Conservation (phyloP, 2,329 filamentous ascomycete genomes). For the Magnaporthales sp. region DNA sequence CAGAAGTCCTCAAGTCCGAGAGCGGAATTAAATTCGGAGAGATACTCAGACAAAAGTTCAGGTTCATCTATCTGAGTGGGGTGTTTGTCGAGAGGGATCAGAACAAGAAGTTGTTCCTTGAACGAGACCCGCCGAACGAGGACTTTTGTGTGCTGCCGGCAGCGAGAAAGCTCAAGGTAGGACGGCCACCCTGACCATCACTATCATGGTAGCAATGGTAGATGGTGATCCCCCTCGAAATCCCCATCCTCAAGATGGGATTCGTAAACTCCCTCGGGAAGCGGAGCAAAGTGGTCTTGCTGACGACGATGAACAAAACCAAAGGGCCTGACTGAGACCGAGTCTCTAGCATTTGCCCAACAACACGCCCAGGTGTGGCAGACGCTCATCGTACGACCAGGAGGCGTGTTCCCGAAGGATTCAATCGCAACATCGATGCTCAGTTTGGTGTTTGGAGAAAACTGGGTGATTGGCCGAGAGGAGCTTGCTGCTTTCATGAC, state of each 20-base stretch:
- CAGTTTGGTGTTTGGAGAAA: not conserved
- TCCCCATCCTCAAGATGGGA: too few species aligned
- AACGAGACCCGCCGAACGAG: not conserved
- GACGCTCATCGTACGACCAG: slow-evolving; percentile 3
- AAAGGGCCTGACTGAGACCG: not conserved
- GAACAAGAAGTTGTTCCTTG: not conserved
- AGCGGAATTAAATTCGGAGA: not conserved
- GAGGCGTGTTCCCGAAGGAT: slow-evolving; percentile 1
- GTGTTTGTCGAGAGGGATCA: slow-evolving; percentile 2
- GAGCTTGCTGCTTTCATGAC: slow-evolving; percentile 1
- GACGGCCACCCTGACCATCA: not conserved
- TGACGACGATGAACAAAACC: not conserved
- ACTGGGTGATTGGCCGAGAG: not conserved
- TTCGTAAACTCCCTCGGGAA: too few species aligned
- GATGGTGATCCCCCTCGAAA: not conserved
- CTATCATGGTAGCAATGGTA: not conserved
- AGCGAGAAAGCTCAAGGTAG: slow-evolving; percentile 3
- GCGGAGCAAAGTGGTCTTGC: not conserved
- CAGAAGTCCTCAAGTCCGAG: not conserved
- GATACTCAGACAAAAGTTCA: not conserved
- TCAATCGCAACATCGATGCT: slow-evolving; percentile 1
- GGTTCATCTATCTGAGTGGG: slow-evolving; percentile 3
- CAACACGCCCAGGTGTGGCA: not conserved
- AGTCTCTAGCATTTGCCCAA: not conserved
- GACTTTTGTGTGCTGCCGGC: not conserved